Base-by-base conservation (phyloP, 1,284 basidiomycete species). In the Puccinia novopanici region DNA sequence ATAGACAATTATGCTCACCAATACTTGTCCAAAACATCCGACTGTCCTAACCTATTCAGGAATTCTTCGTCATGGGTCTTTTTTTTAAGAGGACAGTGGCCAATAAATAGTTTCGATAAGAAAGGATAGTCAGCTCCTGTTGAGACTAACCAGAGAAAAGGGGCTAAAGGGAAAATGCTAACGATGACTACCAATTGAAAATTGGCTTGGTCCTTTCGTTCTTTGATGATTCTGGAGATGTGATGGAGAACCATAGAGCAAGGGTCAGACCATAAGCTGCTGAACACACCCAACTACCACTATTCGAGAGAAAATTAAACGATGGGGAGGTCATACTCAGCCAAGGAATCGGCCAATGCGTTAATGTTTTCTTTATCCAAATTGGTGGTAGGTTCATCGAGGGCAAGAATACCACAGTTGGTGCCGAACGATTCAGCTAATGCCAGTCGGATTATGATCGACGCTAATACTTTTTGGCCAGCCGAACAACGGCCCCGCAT, bases 401-500 rank as follows among this genome's bases (percentile, higher is more conserved):
- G 88, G 0, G 97, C 97, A 59, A 99, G 89, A 82, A 99, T 98
- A 19, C 96, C 96, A 86, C 96, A 99, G 83, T 98, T 96, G 85
- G 95, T 93, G 3, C 94, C 94, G 84, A 99, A 99, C 3, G 94
- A 96, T 86, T 99, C 97, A 12, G 96, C 96, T 34, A 99, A 89
- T 0, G 96, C 97, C n/a, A 99, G 90, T 0, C 97, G 91, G 84
- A 99, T 99, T 85, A 99, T 95, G 86, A 99, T 98, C n/a, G 94
- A 97, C 40, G 97, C 97, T 81, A 99, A 88, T 89, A 98, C 98
- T 87, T 99, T 99, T 86, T 99, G 97, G 0, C 97, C 97, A 0
- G 97, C 97, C 27, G 93, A 95, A 86, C 97, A 99, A 82, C 97
- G 91, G 40, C 97, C 97, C 81, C 96, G 91, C 96, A 99, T 99